Evolutionary conservation across 2,329 filamentous ascomycete genomes (phyloP), one percentile per base, ranked within the genome.

Genomic region (Beauveria asiatica): DNA sequence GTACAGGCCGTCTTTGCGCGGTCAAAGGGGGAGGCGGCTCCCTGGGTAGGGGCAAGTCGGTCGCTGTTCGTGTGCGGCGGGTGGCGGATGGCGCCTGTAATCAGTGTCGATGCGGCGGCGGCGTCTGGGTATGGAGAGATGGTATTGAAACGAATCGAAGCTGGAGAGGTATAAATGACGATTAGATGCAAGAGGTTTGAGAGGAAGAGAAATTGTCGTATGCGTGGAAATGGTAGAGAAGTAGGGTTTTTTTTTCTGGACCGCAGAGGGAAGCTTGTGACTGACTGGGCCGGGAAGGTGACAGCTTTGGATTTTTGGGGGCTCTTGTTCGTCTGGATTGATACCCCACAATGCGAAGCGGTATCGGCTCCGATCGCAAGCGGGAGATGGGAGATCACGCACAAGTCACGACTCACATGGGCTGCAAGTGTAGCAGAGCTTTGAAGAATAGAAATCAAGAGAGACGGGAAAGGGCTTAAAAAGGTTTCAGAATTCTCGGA

Each of bases 281-380:
- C 50, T 60, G 57, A 60, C 57, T 60, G 42, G 56, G 23, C 17
- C 30, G 17, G 30, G 30, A 23, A 17, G 51, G 56, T 58, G 56
- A 58, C 57, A 52, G 41, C 39, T 37, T 17, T n/a, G n/a, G 23
- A 21, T 19, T 33, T 25, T 27, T 11, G 48, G 21, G 48, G 48
- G 37, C 49, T 25, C 30, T 39, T 51, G 45, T 16, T 39, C 5
- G 16, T 41, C 13, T 17, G 42, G 49, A 33, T 52, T 53, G 27
- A 51, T 49, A 60, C 57, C 57, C 57, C 57, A 60, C 57, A 53
- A 45, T 19, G 23, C 17, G 25, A 50, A 60, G 57, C 57, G 57
- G 57, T 54, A 60, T 60, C 57, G 57, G 57, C 41, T 54, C 27
- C 50, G 57, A 49, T 60, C 49, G 10, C 41, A 25, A 42, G 27